A percentile compares a stretch with the other conserved stretches of the same genome.
phyloP scores from a whole-genome alignment of 164 flowering plant genomes.

The Tetracentron sinense region DNA sequence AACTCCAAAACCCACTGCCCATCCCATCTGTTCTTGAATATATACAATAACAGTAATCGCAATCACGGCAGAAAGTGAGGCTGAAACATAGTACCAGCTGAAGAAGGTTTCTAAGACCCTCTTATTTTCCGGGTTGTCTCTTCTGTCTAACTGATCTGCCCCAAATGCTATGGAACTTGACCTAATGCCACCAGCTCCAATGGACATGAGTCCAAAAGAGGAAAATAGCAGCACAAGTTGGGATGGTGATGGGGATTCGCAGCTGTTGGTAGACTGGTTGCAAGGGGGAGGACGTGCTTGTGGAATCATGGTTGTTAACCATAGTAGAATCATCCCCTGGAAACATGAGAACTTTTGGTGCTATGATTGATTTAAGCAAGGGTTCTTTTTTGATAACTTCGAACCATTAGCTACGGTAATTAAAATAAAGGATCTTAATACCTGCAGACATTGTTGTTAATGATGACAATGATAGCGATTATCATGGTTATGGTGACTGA shows the following conservation, averaged over 20 bases:
- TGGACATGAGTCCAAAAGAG: constrained; percentile 26
- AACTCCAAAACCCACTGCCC: constrained; percentile 33
- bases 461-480: too few relatives aligned
- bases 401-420: too few relatives aligned
- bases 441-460: too few relatives aligned
- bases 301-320: constrained; percentile 30
- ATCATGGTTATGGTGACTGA: too few relatives aligned
- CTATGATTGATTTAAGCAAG: too few relatives aligned
- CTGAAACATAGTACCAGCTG: constrained; percentile 29
- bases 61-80: constrained; percentile 6
- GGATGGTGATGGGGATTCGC: constrained; percentile 13
- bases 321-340: constrained; percentile 31
- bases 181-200: constrained; percentile 35
- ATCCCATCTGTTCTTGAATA: constrained; percentile 26
- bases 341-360: neutral
- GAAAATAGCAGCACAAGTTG: constrained; percentile 24
- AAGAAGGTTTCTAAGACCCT: constrained; percentile 23
- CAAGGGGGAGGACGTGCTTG: constrained; percentile 21
- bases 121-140: neutral
- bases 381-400: too few relatives aligned
- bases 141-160: constrained; percentile 25
- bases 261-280: constrained; percentile 1
- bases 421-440: too few relatives aligned
- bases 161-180: constrained; percentile 32
- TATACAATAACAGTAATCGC: too few relatives aligned